phyloP scores from a whole-genome alignment of 331 rosid species.

The Acacia concinna region DNA sequence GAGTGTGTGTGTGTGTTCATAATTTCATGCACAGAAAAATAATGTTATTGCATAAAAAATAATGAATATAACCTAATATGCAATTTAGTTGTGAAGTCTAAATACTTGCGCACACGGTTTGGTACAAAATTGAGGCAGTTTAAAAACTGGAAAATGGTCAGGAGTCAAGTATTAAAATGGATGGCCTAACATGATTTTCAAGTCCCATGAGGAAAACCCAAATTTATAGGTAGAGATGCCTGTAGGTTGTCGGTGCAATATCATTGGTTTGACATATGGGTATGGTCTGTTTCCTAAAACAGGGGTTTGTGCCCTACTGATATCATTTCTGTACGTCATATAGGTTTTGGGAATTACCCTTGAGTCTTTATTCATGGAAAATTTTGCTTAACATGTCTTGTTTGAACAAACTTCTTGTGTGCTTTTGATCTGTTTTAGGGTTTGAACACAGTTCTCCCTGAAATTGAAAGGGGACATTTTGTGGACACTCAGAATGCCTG shows the following conservation, averaged over 20 bases:
- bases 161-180: too few species aligned
- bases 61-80: not conserved
- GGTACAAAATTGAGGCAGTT: not conserved
- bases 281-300: not conserved
- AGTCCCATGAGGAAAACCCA: too few species aligned
- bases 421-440: not conserved
- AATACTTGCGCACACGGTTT: too few species aligned
- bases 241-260: not conserved
- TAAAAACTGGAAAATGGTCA: not conserved
- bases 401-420: not conserved
- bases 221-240: not conserved
- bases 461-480: not conserved
- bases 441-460: not conserved
- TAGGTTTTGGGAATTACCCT: conserved; percentile 5
- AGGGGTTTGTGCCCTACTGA: conserved; percentile 8
- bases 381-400: not conserved
- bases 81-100: not conserved
- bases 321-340: conserved; percentile 7
- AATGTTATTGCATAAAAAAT: not conserved
- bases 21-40: not conserved
- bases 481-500: not conserved
- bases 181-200: too few species aligned
- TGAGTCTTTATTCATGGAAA: not conserved
- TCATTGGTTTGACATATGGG: not conserved
- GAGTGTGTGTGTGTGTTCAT: not conserved